Base-by-base conservation (phyloP, 192 early-diverging fungal species). In the Umbelopsis vinacea region DNA sequence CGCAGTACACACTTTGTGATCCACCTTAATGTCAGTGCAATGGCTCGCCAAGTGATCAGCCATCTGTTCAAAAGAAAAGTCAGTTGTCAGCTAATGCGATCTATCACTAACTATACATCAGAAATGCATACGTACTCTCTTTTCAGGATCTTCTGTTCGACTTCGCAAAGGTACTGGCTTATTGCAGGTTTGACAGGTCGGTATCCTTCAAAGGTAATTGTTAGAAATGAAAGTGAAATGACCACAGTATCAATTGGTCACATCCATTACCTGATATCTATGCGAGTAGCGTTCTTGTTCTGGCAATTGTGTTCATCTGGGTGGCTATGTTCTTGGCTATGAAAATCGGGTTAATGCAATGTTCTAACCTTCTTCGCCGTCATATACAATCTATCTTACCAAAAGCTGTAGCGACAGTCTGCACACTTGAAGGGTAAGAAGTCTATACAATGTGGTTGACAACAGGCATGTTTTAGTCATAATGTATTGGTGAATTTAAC, bases 341-440 rank as follows among this genome's bases (percentile, higher is more conserved):
- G 12, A 63, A 0, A 63, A 33, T n/a, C 7, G 6, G 24, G 17
- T 54, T 54, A 12, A 22, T 24, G 21, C 53, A 52, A 21, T 52
- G 2, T 52, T 22, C 11, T 24, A 12, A 29, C 26, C n/a, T 14
- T 24, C 5, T 6, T 11, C 26, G 22, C 9, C 11, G 8, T 29
- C 29, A 29, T 29, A 29, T 14, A 24, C 23, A 8, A 24, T 22
- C 4, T 8, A 12, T 5, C 53, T 24, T 63, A 63, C 57, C 57
- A 63, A 63, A 38, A 63, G 33, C 57, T 63, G 24, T 35, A 37
- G 33, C 35, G 23, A 35, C 57, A 63, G 26, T 63, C 57, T 17
- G 26, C 11, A 37, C 57, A 63, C 26, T 38, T 63, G 57, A 37
- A 17, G 4, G 57, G 57, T 37, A 63, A n/a, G 14, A 63, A 63